Evolutionary conservation across 1,139 yeast genomes (phyloP), one percentile per base, ranked within the genome.

Genomic region (Yamadazyma conglobata): DNA sequence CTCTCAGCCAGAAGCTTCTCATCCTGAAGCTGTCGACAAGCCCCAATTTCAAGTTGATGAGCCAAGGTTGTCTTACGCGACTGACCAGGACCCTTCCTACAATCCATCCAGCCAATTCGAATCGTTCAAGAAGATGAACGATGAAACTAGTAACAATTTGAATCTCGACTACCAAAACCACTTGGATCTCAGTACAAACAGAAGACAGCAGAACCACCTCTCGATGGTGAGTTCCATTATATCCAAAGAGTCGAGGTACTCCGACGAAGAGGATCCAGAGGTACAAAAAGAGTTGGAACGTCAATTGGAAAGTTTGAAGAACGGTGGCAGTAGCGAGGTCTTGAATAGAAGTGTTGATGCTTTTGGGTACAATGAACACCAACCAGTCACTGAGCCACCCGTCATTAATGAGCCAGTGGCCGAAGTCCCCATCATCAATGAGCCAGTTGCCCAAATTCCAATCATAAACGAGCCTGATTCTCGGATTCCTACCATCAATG

Each of bases 151-250:
- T 22, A 32, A 38, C 10, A 34, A 34, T 8, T 35, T 48, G 29
- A 47, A 42, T 32, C 46, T 39, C 14, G 67, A 64, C 27, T 61
- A 58, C 35, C 58, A 60, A 26, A 43, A 48, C n/a, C 60, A 57
- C 35, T 50, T 63, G 33, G 42, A 39, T 28, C 32, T 43, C 11
- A 10, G 19, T 22, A 5, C 31, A 15, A 17, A 13, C 2, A 23
- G 24, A 10, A 34, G 35, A 15, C 28, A 34, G 11, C 46, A 52
- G 24, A 60, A 68, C 37, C 69, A 61, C 31, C 38, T 62, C 15
- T 66, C 73, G 8, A 67, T 63, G 57, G 68, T 66, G 5, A 64
- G 71, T 39, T 67, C 73, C 0, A 62, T 67, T 30, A 51, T 67
- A 11, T 64, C 71, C 10, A 66, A 64, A 39, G 65, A 54, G 19